phyloP scores from a whole-genome alignment of 2,329 filamentous ascomycete species.

The Pseudogymnoascus sp. region DNA sequence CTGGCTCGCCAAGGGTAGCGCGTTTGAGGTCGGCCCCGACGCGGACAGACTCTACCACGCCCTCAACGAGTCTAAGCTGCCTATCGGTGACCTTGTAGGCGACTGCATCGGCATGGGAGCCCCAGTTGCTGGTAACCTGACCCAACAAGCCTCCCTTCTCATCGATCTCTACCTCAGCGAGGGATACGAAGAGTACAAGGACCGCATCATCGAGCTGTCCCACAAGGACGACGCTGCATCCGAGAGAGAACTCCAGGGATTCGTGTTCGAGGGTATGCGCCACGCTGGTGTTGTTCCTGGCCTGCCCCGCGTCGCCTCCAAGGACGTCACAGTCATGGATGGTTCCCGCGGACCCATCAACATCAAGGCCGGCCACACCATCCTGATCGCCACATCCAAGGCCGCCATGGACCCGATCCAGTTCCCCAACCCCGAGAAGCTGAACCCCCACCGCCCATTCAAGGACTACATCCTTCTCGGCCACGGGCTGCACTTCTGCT shows the following conservation, averaged over 20 bases:
- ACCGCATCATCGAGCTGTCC: conserved; percentile 41
- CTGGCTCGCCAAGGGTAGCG: conserved; percentile 39
- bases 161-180: conserved; percentile 44
- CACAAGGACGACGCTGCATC: conserved; percentile 35
- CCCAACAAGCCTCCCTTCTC: conserved; percentile 44
- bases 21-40: conserved; percentile 40
- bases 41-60: conserved; percentile 45
- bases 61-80: conserved; percentile 37
- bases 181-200: conserved; percentile 42
- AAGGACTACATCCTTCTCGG: conserved; percentile 33
- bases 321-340: conserved; percentile 35
- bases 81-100: conserved; percentile 38
- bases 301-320: conserved; percentile 41
- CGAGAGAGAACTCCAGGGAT: conserved; percentile 41
- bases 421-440: conserved; percentile 33
- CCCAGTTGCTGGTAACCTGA: conserved; percentile 42
- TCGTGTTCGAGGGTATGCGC: conserved; percentile 47
- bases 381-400: conserved; percentile 37
- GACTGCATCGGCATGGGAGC: conserved; percentile 43
- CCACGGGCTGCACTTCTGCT: conserved; percentile 34
- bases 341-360: conserved; percentile 38
- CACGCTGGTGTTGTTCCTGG: conserved; percentile 44
- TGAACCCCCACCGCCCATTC: conserved; percentile 35
- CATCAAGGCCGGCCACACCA: conserved; percentile 36
- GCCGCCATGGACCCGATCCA: conserved; percentile 33